Conservation (phyloP, 1,139 yeast species). For the Saccharomycopsis crataegensis region DNA sequence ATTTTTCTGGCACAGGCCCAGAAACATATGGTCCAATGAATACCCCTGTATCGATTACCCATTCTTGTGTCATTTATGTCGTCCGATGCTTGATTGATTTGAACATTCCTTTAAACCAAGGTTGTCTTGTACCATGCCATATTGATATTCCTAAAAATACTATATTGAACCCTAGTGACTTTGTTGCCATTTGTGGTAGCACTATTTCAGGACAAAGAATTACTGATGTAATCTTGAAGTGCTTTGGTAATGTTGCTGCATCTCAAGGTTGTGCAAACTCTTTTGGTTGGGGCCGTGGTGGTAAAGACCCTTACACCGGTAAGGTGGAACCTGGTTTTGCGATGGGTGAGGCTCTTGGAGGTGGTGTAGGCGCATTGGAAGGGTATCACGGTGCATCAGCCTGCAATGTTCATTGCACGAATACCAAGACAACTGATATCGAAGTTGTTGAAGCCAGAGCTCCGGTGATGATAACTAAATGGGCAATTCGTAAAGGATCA, state of each 20-base stretch:
- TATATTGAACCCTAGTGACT: conserved; percentile 59
- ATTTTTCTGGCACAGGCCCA: conserved; percentile 45
- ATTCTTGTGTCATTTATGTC: conserved; percentile 76
- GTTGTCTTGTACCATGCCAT: conserved; percentile 66
- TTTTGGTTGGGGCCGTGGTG: conserved; percentile 38
- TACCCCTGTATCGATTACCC: conserved; percentile 66
- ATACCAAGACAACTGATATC: conserved; percentile 61
- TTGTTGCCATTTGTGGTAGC: conserved; percentile 64
- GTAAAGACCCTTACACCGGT: conserved; percentile 28
- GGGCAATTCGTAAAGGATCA: conserved; percentile 42
- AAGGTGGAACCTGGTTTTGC: conserved; percentile 48
- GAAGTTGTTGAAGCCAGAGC: conserved; percentile 59
- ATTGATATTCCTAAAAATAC: conserved; percentile 63
- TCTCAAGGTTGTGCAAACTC: conserved; percentile 53
- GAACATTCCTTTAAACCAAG: conserved; percentile 79
- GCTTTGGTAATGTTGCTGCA: conserved; percentile 56
- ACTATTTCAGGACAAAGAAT: conserved; percentile 63
- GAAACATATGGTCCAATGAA: conserved; percentile 56
- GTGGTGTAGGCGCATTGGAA: conserved; percentile 34
- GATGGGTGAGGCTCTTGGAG: conserved; percentile 64
- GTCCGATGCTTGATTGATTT: conserved; percentile 65
- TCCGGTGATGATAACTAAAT: conserved; percentile 50
- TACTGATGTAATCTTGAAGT: conserved; percentile 54
- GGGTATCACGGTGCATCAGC: conserved; percentile 53
- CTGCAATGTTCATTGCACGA: conserved; percentile 67